phyloP scores from a whole-genome alignment of 768 basidiomycete genomes.

The Cytidiella melzeri region DNA sequence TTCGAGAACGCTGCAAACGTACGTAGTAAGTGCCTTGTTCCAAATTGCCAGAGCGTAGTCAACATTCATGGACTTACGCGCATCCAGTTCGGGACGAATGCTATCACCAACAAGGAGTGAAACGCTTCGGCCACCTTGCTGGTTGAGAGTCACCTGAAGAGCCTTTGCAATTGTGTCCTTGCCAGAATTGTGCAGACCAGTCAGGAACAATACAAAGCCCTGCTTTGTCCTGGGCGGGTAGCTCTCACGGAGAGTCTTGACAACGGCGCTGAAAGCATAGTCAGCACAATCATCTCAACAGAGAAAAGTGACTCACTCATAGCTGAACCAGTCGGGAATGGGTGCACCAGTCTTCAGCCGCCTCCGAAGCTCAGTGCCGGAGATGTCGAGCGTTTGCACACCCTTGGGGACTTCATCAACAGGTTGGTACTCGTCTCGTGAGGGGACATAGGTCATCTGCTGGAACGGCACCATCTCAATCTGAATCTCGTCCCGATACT shows the following conservation, averaged over 20 bases:
- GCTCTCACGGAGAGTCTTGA: conserved; percentile 89
- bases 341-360: conserved; percentile 85
- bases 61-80: conserved; percentile 32
- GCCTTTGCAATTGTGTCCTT: conserved; percentile 91
- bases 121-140: conserved; percentile 93
- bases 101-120: conserved; percentile 88
- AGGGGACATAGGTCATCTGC: conserved; percentile 94
- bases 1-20: conserved; percentile 51
- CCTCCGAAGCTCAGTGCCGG: conserved; percentile 89
- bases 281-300: background rate
- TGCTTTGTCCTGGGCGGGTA: conserved; percentile 84
- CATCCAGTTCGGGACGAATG: conserved; percentile 62
- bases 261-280: conserved; percentile 57
- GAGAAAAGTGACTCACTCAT: conserved; percentile 54
- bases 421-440: conserved; percentile 92
- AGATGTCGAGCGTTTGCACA: conserved; percentile 92
- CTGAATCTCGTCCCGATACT: conserved; percentile 85
- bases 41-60: background rate
- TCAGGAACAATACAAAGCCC: conserved; percentile 82
- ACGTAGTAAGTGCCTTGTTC: background rate
- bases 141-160: conserved; percentile 86
- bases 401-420: conserved; percentile 90
- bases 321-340: conserved; percentile 99
- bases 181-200: conserved; percentile 92
- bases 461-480: conserved; percentile 99